These are phyloP conservation scores for Penicillium parvum DNA, from an alignment of 495 filamentous ascomycete genomes.

Conservation along the genomic window DNA sequence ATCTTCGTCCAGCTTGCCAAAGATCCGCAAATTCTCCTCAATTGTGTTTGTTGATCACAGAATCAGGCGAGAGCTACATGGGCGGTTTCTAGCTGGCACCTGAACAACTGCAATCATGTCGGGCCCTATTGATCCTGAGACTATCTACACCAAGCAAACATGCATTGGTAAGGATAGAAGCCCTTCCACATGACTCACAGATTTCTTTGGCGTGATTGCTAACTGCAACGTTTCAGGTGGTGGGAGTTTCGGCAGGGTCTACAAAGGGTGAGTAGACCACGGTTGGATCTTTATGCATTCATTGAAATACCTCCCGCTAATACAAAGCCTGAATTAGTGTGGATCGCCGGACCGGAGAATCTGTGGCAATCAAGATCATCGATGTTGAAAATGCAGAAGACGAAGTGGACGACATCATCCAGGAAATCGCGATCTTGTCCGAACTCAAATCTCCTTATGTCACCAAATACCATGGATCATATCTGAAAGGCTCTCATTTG, in stretches of 20 bases:
- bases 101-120: slow-evolving; percentile 31
- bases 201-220: not conserved
- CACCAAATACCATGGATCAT: slow-evolving; percentile 95
- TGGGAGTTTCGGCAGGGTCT: slow-evolving; percentile 93
- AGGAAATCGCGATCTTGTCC: slow-evolving; percentile 93
- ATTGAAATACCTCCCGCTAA: not conserved
- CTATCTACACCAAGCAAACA: slow-evolving; percentile 86
- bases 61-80: slow-evolving; percentile 6
- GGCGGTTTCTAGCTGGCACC: not conserved
- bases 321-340: slow-evolving; percentile 47
- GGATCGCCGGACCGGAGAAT: slow-evolving; percentile 76
- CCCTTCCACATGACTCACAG: not conserved
- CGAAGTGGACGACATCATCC: slow-evolving; percentile 97
- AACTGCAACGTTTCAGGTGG: slow-evolving; percentile 44
- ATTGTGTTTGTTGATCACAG: too few species aligned
- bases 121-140: slow-evolving; percentile 67
- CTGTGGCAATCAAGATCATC: slow-evolving; percentile 93
- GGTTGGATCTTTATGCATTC: not conserved
- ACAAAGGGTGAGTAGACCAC: slow-evolving; percentile 68
- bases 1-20: too few species aligned
- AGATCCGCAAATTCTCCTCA: too few species aligned
- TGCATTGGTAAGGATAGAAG: slow-evolving; percentile 68
- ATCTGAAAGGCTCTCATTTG: slow-evolving; percentile 87
- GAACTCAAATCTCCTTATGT: slow-evolving; percentile 92
- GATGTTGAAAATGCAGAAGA: slow-evolving; percentile 98